A percentile compares a stretch with the other conserved stretches of the same genome.
Conservation (phyloP, 345 rosid genomes). For the Acer saccharum region DNA sequence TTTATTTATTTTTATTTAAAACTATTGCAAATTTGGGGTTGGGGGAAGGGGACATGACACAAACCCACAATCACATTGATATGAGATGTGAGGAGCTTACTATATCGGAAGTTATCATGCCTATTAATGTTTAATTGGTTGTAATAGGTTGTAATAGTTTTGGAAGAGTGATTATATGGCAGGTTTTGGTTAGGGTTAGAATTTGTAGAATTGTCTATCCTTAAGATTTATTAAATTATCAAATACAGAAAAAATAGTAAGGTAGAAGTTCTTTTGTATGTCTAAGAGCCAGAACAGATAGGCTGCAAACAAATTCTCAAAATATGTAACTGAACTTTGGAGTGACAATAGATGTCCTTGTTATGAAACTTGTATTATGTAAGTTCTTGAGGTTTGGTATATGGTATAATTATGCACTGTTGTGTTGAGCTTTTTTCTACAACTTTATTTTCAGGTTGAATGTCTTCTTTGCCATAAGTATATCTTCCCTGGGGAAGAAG, state of each 20-base stretch:
- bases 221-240: background rate
- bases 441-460: slow-evolving; percentile 52
- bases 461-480: slow-evolving; percentile 61
- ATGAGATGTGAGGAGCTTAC: background rate
- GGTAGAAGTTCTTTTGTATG: background rate
- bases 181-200: background rate
- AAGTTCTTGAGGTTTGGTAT: background rate
- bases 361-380: background rate
- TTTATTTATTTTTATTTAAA: background rate
- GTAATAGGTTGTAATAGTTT: background rate
- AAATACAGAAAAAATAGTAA: background rate
- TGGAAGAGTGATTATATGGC: background rate
- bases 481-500: slow-evolving; percentile 64
- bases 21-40: background rate
- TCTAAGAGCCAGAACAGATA: background rate
- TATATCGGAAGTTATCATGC: background rate
- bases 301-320: background rate
- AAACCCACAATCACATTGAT: background rate
- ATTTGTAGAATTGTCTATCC: background rate
- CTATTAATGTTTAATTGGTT: background rate
- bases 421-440: background rate
- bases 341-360: background rate
- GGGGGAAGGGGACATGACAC: background rate
- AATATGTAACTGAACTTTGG: background rate
- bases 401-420: background rate